These are phyloP conservation scores for Tuber indicum DNA, from an alignment of 495 filamentous ascomycete genomes.

Conservation along the genomic window DNA sequence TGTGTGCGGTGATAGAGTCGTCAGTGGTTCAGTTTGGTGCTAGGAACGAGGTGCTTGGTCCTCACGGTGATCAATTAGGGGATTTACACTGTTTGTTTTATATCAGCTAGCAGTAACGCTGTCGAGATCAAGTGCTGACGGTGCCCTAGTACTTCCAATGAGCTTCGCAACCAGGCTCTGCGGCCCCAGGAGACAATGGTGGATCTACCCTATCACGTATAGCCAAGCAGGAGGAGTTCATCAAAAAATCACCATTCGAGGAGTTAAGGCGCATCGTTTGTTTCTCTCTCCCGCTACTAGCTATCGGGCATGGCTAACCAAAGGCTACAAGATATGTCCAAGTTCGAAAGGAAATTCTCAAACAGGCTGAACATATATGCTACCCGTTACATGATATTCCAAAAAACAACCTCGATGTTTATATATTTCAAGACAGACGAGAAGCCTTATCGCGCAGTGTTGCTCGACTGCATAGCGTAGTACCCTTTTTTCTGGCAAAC, in stretches of 20 bases:
- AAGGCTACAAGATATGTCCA: neutral
- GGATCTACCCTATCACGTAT: neutral
- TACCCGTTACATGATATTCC: neutral
- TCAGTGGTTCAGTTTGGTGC: neutral
- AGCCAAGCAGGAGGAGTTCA: neutral
- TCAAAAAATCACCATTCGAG: neutral
- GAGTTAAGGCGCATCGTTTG: slow-evolving; percentile 1
- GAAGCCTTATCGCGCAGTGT: neutral
- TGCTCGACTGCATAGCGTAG: slow-evolving; percentile 9
- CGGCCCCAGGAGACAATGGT: slow-evolving; percentile 1
- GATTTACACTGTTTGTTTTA: slow-evolving; percentile 3
- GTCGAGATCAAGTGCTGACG: neutral
- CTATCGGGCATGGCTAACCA: neutral
- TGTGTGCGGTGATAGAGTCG: neutral
- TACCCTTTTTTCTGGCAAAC: neutral
- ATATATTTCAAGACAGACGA: neutral
- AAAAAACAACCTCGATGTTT: slow-evolving; percentile 2
- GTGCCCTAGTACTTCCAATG: neutral
- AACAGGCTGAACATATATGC: slow-evolving; percentile 2
- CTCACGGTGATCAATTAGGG: neutral
- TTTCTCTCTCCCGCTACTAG: neutral
- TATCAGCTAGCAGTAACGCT: neutral
- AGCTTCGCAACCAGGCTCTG: slow-evolving; percentile 6
- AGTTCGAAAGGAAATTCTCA: slow-evolving; percentile 11
- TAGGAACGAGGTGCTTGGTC: neutral